These are phyloP conservation scores for Neonectria hederae DNA, from an alignment of 2,329 filamentous ascomycete genomes.

Conservation along the genomic window DNA sequence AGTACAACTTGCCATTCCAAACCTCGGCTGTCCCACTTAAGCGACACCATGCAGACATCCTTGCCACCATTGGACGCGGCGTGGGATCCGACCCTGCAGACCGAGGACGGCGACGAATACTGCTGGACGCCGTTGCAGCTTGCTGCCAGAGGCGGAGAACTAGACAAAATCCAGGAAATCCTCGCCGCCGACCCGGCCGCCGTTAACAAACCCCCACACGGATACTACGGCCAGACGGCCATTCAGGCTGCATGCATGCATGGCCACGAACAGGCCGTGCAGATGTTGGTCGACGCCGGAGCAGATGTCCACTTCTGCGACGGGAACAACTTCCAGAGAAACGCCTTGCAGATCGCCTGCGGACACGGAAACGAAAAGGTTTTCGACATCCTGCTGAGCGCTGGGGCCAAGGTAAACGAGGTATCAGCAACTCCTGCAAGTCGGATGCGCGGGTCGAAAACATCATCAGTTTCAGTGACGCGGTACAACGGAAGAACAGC, in stretches of 20 bases:
- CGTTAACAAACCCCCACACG: background rate
- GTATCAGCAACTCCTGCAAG: background rate
- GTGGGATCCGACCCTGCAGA: slow-evolving; percentile 1
- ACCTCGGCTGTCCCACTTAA: background rate
- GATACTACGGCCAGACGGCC: background rate
- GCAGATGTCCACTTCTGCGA: background rate
- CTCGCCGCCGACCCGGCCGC: background rate
- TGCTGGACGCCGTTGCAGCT: slow-evolving; percentile 1
- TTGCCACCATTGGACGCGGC: slow-evolving; percentile 2
- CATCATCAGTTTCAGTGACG: background rate
- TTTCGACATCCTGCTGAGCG: background rate
- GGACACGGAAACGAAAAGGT: background rate
- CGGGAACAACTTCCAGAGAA: slow-evolving; percentile 1
- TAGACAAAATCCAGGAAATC: background rate
- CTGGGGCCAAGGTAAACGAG: background rate
- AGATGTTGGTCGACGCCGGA: background rate
- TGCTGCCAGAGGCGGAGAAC: background rate
- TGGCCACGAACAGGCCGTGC: background rate
- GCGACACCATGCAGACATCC: background rate
- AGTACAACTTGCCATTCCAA: background rate
- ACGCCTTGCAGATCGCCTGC: background rate
- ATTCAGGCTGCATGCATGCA: background rate
- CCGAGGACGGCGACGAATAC: background rate
- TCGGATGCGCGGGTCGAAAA: background rate
- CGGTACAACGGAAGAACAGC: slow-evolving; percentile 2